phyloP scores from a whole-genome alignment of 2,329 filamentous ascomycete genomes.

The Claviceps capensis region DNA sequence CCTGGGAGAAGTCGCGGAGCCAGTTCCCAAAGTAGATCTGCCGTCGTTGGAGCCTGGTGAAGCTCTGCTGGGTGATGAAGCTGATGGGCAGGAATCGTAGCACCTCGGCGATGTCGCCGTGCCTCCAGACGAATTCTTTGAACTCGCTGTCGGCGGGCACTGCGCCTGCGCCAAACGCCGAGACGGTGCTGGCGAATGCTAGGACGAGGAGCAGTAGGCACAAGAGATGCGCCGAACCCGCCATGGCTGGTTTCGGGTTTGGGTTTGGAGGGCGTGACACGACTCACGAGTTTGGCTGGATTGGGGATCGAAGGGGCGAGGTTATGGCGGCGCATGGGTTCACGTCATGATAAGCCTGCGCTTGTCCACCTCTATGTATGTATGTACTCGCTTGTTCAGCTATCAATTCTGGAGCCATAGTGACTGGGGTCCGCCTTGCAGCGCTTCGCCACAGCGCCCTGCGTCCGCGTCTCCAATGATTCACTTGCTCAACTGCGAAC shows the following conservation, averaged over 20 bases:
- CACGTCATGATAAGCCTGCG: too few relatives aligned
- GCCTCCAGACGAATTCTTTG: slow-evolving; percentile 27
- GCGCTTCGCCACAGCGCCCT: too few relatives aligned
- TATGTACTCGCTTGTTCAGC: too few relatives aligned
- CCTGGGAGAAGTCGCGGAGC: slow-evolving; percentile 64
- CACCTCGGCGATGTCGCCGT: slow-evolving; percentile 26
- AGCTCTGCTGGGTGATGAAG: slow-evolving; percentile 24
- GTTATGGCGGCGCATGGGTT: too few relatives aligned
- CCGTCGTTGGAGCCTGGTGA: slow-evolving; percentile 24
- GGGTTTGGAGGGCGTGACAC: neutral
- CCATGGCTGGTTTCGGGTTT: neutral
- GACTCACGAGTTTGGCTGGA: neutral
- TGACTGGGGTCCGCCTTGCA: too few relatives aligned
- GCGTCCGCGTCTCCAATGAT: too few relatives aligned
- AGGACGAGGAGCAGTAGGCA: slow-evolving; percentile 12
- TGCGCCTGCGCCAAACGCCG: slow-evolving; percentile 25
- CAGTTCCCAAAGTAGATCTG: slow-evolving; percentile 23
- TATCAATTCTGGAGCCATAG: too few relatives aligned
- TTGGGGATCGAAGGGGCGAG: neutral
- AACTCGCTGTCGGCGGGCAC: slow-evolving; percentile 23
- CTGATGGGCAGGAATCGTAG: slow-evolving; percentile 22
- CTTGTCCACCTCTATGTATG: too few relatives aligned
- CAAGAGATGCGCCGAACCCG: neutral
- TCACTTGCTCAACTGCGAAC: too few relatives aligned
- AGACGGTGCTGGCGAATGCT: slow-evolving; percentile 15